Base-by-base conservation (phyloP, 306 rosid species). In the Clitoria ternatea region DNA sequence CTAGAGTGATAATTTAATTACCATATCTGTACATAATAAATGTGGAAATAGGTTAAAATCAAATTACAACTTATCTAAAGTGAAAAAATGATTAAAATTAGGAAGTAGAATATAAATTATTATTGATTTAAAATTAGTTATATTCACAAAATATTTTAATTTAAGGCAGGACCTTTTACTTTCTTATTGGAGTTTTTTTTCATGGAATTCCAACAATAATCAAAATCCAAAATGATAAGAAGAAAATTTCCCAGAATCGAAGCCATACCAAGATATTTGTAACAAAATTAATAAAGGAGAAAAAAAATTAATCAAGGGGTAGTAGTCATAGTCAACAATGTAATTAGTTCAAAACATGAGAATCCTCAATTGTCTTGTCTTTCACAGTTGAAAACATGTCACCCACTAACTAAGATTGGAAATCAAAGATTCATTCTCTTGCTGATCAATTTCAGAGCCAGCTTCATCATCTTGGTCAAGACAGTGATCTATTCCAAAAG, bases 401-500 rank as follows among this genome's bases (percentile, higher is more conserved):
- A 17, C 7, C 6, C 27, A 7, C 40, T 27, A 39, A 45, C 68
- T 42, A 74, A 73, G 78, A 83, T n/a, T 70, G 45, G 19, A 60
- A 60, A 33, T 12, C 18, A 73, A 80, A 73, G 81, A 76, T 29
- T 79, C 76, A 63, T 83, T 71, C 61, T 80, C 69, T 7, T 83
- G 88, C 47, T 80, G 90, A 64, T 87, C 96, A 66, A 92, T 70
- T 63, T 92, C 96, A 19, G 96, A 89, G 32, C 80, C 87, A 0
- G 64, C 82, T 11, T 87, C 92, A 45, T 85, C 89, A 35, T 87
- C 89, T 23, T 82, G 86, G 30, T 91, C 94, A 59, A 89, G 84
- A 81, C 82, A 81, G 5, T 42, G 27, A 57, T 89, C 87, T 26
- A 83, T 77, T 8, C 88, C 98, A 79, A 66, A 88, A 72, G 96